Conservation (phyloP, 140 eudicot genomes). For the Stevia rebaudiana region DNA sequence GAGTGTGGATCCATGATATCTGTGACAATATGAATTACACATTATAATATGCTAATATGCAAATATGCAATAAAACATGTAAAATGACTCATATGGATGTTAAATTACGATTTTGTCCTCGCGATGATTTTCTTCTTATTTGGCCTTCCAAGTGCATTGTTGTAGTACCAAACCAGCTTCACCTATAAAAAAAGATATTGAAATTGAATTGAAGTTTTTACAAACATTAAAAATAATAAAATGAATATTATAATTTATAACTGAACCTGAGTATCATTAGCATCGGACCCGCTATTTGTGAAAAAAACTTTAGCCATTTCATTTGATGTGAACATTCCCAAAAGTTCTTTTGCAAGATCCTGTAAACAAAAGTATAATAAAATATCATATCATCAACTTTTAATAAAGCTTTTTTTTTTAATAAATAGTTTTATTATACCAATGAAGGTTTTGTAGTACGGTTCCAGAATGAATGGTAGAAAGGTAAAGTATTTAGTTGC, state of each 20-base stretch:
- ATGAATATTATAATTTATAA: background rate
- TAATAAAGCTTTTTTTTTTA: background rate
- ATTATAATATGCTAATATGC: background rate
- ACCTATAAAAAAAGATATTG: slow-evolving; percentile 44
- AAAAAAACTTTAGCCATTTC: slow-evolving; percentile 77
- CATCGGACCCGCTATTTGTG: slow-evolving; percentile 85
- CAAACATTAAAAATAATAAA: background rate
- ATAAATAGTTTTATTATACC: slow-evolving; percentile 34
- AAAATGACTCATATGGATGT: slow-evolving; percentile 1
- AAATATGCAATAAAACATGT: background rate
- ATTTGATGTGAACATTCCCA: slow-evolving; percentile 57
- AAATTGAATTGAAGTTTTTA: background rate
- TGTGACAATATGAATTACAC: slow-evolving; percentile 29
- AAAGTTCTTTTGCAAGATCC: slow-evolving; percentile 79
- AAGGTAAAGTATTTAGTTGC: slow-evolving; percentile 82
- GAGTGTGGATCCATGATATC: slow-evolving; percentile 94
- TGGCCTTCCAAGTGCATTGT: slow-evolving; percentile 92
- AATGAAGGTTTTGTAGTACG: slow-evolving; percentile 77
- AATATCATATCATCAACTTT: slow-evolving; percentile 1
- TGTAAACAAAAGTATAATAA: slow-evolving; percentile 14
- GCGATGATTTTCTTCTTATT: slow-evolving; percentile 87
- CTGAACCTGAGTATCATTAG: slow-evolving; percentile 81
- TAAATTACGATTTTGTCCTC: slow-evolving; percentile 62
- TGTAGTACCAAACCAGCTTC: slow-evolving; percentile 94
- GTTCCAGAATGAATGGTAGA: slow-evolving; percentile 92